These are phyloP conservation scores for Malbranchea cinnamomea DNA, from an alignment of 2,329 filamentous ascomycete genomes.

Conservation along the genomic window DNA sequence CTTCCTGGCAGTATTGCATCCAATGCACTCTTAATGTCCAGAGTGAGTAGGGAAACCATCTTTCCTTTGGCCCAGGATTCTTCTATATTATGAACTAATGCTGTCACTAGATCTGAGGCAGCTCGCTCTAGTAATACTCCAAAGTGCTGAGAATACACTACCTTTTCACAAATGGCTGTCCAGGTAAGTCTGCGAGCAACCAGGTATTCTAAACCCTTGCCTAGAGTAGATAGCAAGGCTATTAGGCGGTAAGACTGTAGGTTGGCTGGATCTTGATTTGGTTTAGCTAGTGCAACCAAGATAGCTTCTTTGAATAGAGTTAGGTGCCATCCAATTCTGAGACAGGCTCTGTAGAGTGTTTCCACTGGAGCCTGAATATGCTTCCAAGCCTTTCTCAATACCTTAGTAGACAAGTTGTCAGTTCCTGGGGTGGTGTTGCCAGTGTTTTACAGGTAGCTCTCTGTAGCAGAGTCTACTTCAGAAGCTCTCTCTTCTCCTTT, in stretches of 20 bases:
- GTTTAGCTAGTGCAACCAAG: slow-evolving; percentile 15
- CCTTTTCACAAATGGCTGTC: slow-evolving; percentile 10
- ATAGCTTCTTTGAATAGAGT: slow-evolving; percentile 12
- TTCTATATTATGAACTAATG: slow-evolving; percentile 3
- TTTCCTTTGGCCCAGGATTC: background rate
- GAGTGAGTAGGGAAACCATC: slow-evolving; percentile 4
- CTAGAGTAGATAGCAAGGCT: slow-evolving; percentile 14
- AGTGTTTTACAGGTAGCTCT: background rate
- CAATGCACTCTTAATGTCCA: slow-evolving; percentile 6
- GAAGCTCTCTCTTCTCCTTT: background rate
- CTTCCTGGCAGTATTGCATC: slow-evolving; percentile 7
- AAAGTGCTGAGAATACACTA: slow-evolving; percentile 12
- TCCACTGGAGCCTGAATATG: slow-evolving; percentile 1
- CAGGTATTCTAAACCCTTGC: slow-evolving; percentile 16
- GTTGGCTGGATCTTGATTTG: slow-evolving; percentile 10
- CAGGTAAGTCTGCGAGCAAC: slow-evolving; percentile 13
- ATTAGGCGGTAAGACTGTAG: slow-evolving; percentile 13
- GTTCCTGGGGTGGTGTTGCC: background rate
- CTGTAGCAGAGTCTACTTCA: background rate
- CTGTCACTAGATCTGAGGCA: slow-evolving; percentile 3
- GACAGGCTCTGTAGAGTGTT: slow-evolving; percentile 10
- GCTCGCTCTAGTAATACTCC: slow-evolving; percentile 11
- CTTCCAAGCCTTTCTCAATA: slow-evolving; percentile 1
- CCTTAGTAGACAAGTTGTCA: background rate
- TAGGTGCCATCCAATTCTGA: slow-evolving; percentile 11